Conservation (phyloP, 2,329 filamentous ascomycete species). For the Xylaria sp. region DNA sequence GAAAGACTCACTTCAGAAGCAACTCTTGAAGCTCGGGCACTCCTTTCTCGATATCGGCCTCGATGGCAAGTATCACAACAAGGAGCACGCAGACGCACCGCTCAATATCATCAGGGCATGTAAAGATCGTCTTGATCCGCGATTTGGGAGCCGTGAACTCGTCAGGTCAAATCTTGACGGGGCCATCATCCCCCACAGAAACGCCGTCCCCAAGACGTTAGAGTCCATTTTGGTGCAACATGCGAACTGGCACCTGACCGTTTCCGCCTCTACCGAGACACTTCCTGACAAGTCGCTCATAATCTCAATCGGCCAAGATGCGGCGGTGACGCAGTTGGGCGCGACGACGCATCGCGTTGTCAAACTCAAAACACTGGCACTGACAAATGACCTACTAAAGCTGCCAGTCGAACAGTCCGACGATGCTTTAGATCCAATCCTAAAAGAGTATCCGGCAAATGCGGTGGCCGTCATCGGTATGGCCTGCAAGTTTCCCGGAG, state of each 20-base stretch:
- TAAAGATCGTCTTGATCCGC: conserved; percentile 8
- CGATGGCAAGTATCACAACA: not conserved
- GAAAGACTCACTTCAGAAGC: not conserved
- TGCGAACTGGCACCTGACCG: not conserved
- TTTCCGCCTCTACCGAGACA: not conserved
- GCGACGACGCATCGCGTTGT: not conserved
- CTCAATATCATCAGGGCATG: conserved; percentile 10
- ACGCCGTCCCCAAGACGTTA: not conserved
- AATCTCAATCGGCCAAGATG: conserved; percentile 4
- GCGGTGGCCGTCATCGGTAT: not conserved
- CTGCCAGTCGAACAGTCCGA: too few species aligned
- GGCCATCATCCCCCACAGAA: not conserved
- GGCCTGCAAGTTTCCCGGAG: conserved; percentile 5
- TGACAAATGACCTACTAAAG: too few species aligned
- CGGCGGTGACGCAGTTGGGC: not conserved
- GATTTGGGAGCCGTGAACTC: conserved; percentile 5
- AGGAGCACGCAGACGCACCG: not conserved
- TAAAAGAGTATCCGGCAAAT: too few species aligned
- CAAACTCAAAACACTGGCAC: not conserved
- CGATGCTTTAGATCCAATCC: too few species aligned
- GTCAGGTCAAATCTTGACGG: conserved; percentile 13
- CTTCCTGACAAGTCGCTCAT: not conserved
- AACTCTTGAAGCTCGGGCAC: not conserved
- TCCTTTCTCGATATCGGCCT: conserved; percentile 5
- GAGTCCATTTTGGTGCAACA: conserved; percentile 2